Percentiles rank a stretch among this genome's conserved stretches.
phyloP scores from a whole-genome alignment of 2,329 filamentous ascomycete species.

The Epichloe glyceriae region DNA sequence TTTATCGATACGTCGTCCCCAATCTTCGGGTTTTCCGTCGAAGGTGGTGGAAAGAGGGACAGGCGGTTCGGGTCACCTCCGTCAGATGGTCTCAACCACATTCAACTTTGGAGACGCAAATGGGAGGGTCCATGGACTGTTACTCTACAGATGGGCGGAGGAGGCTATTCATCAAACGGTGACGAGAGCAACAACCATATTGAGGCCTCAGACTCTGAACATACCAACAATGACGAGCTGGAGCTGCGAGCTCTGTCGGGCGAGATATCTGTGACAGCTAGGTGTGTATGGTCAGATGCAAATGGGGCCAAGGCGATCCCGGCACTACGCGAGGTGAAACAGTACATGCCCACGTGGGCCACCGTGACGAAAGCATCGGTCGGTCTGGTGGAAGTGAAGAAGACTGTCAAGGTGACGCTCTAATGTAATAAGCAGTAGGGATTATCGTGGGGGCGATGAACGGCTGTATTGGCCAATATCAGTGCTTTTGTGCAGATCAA shows the following conservation, averaged over 20 bases:
- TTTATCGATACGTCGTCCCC: constrained; percentile 58
- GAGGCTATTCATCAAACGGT: neutral
- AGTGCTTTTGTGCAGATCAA: neutral
- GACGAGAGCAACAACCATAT: neutral
- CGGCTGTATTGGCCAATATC: too few relatives aligned
- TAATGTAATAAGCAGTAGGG: constrained; percentile 14
- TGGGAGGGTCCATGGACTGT: constrained; percentile 70
- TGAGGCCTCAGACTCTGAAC: neutral
- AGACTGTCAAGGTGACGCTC: constrained; percentile 42
- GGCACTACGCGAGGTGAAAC: constrained; percentile 65
- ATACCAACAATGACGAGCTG: constrained; percentile 7
- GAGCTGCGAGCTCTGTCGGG: constrained; percentile 8
- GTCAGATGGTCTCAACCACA: constrained; percentile 48
- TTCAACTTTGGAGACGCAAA: constrained; percentile 71
- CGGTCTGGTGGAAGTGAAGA: constrained; percentile 71
- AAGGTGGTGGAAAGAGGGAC: constrained; percentile 45
- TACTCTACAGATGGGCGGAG: constrained; percentile 15
- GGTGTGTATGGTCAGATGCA: constrained; percentile 80
- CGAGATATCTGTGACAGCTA: constrained; percentile 47
- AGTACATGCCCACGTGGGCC: constrained; percentile 70
- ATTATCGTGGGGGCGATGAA: neutral
- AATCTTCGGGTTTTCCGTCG: constrained; percentile 50
- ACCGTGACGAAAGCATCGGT: constrained; percentile 62
- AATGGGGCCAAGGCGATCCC: constrained; percentile 63
- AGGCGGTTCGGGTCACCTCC: constrained; percentile 52